Base-by-base conservation (phyloP, 345 rosid species). In the Ceriops zippeliana region DNA sequence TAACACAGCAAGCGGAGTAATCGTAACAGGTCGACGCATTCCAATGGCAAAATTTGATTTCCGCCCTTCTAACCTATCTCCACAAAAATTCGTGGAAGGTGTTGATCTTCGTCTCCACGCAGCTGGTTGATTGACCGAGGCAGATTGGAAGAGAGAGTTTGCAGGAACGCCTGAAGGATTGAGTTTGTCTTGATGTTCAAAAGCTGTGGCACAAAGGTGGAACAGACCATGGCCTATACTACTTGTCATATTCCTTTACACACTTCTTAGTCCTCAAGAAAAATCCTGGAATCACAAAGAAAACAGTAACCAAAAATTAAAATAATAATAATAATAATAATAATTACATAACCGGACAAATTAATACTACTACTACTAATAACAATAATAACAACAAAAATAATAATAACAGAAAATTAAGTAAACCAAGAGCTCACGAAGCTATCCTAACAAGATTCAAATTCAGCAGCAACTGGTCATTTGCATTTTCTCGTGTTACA, bases 1-100 rank as follows among this genome's bases (percentile, higher is more conserved):
- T 74, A 95, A 84, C 10, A 87, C 87, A 61, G 99, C 90, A 42
- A 80, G 83, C 34, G 97, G 83, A 57, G 76, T 62, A 66, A 84
- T 67, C 0, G 79, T 61, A 65, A 76, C 72, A 42, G 81, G 32
- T 37, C 73, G 85, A 69, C 70, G 78, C 19, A 65, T 68, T 75
- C 78, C 84, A 72, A 73, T 69, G 51, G 71, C 59, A 22, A 75
- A 53, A 51, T 76, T 80, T 24, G 77, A 72, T 70, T 75, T 81
- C 63, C 79, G 26, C 74, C 61, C 60, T 24, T 68, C 81, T 60
- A 90, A 79, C 59, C 78, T 68, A 46, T 70, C 80, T 7, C 91
- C 89, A 64, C 65, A 71, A 63, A 89, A 83, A 20, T 75, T 78
- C 0, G 90, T 75, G 13, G 81, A 82, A 20, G 85, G 10, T 22